A percentile compares a stretch with the other conserved stretches of the same genome.
Evolutionary conservation across 1,139 yeast species (phyloP).

Genomic region (Debaryomycetaceae sp.): DNA sequence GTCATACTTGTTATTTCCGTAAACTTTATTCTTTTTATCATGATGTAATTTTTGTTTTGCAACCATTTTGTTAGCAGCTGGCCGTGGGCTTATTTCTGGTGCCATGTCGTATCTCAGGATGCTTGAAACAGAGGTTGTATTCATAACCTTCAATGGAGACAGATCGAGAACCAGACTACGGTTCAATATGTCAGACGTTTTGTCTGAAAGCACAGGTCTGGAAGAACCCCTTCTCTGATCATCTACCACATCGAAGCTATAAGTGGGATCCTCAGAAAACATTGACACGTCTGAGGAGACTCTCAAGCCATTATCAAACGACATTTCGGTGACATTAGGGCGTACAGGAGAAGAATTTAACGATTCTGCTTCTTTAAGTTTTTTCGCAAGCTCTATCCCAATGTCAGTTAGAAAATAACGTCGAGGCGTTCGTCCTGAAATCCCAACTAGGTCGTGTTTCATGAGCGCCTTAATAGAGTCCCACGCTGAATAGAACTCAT

Average conservation of each 20-base stretch:
- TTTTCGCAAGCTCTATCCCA: constrained; percentile 63
- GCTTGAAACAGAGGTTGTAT: not conserved
- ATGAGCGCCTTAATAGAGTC: constrained; percentile 60
- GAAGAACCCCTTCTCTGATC: not conserved
- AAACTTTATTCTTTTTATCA: constrained; percentile 20
- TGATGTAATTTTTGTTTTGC: constrained; percentile 11
- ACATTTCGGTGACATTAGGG: constrained; percentile 16
- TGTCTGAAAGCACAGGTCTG: not conserved
- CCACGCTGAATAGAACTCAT: constrained; percentile 80
- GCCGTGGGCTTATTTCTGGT: not conserved
- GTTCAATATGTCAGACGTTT: not conserved
- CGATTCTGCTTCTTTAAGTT: constrained; percentile 48
- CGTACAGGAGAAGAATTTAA: constrained; percentile 24
- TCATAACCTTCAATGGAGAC: not conserved
- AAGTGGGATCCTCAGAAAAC: constrained; percentile 7
- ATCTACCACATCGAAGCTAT: not conserved
- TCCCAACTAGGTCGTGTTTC: constrained; percentile 58
- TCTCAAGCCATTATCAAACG: constrained; percentile 35
- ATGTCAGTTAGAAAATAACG: constrained; percentile 67
- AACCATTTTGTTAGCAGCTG: not conserved
- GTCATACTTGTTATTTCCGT: constrained; percentile 27
- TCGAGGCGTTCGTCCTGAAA: constrained; percentile 55
- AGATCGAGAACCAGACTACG: not conserved
- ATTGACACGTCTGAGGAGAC: constrained; percentile 12
- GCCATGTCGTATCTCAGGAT: not conserved